Conservation (phyloP, 23 red algal species). For the Gracilaria domingensis region DNA sequence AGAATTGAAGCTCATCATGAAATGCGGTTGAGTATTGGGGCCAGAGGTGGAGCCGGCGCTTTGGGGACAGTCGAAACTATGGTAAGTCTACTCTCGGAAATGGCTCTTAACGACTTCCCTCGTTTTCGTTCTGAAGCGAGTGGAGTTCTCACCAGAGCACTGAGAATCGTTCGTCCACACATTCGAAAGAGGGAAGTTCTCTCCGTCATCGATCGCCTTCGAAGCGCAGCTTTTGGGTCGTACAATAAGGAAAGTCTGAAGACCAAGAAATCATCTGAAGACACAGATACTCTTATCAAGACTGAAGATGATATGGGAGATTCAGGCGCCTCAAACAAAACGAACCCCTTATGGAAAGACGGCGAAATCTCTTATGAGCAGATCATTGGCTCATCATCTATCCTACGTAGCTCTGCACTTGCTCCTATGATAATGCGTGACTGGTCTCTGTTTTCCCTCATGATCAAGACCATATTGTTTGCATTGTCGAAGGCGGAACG, state of each 20-base stretch:
- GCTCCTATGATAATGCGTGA: constrained; percentile 81
- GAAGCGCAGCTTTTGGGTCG: constrained; percentile 37
- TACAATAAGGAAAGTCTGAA: background rate
- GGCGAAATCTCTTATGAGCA: constrained; percentile 66
- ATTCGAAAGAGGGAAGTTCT: constrained; percentile 48
- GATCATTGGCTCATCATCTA: constrained; percentile 76
- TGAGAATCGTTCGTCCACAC: constrained; percentile 53
- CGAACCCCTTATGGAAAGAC: background rate
- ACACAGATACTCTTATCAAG: constrained; percentile 11
- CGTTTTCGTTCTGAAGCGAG: constrained; percentile 75
- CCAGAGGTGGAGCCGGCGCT: constrained; percentile 47
- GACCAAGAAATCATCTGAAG: background rate
- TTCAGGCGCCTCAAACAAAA: background rate
- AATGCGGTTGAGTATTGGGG: constrained; percentile 54
- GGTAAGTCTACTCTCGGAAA: constrained; percentile 43
- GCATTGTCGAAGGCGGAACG: constrained; percentile 79
- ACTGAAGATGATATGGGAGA: background rate
- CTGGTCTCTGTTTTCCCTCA: constrained; percentile 59
- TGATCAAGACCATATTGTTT: constrained; percentile 42
- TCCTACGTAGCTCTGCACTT: constrained; percentile 68
- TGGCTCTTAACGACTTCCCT: constrained; percentile 86
- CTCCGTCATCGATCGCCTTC: constrained; percentile 29
- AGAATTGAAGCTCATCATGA: constrained; percentile 87
- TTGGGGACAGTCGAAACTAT: constrained; percentile 28
- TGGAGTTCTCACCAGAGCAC: constrained; percentile 71